A percentile compares a stretch with the other conserved stretches of the same genome.
Evolutionary conservation across 306 rosid species (phyloP).

Genomic region (Gleditsia sinensis): DNA sequence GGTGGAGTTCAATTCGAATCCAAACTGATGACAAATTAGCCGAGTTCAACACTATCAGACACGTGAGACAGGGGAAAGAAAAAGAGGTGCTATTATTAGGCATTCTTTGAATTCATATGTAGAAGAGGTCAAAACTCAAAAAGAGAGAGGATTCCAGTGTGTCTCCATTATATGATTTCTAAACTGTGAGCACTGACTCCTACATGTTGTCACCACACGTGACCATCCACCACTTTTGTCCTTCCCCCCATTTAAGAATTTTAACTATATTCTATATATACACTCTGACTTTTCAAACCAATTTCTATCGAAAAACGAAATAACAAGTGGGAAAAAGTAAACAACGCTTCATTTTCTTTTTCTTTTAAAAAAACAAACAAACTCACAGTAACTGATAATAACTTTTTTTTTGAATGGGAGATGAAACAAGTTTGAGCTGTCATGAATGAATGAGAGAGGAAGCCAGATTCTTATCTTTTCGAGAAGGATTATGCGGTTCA

Average conservation of each 20-base stretch:
- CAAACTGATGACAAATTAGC: conserved; percentile 30
- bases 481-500: conserved; percentile 26
- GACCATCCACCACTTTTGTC: conserved; percentile 26
- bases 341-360: too few relatives aligned
- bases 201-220: conserved; percentile 35
- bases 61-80: not conserved
- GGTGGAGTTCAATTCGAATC: conserved; percentile 43
- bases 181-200: not conserved
- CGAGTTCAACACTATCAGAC: conserved; percentile 23
- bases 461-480: conserved; percentile 33
- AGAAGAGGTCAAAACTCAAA: not conserved
- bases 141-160: not conserved
- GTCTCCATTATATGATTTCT: not conserved
- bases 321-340: too few relatives aligned
- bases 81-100: conserved; percentile 13
- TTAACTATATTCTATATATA: not conserved
- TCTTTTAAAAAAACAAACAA: too few relatives aligned
- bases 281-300: conserved; percentile 32
- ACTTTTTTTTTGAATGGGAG: too few relatives aligned
- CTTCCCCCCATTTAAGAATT: not conserved
- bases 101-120: not conserved
- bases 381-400: too few relatives aligned
- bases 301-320: not conserved
- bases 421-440: conserved; percentile 38
- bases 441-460: conserved; percentile 16